A percentile compares a stretch with the other conserved stretches of the same genome.
Conservation (phyloP, 768 basidiomycete species). For the Phaeotremella skinneri region DNA sequence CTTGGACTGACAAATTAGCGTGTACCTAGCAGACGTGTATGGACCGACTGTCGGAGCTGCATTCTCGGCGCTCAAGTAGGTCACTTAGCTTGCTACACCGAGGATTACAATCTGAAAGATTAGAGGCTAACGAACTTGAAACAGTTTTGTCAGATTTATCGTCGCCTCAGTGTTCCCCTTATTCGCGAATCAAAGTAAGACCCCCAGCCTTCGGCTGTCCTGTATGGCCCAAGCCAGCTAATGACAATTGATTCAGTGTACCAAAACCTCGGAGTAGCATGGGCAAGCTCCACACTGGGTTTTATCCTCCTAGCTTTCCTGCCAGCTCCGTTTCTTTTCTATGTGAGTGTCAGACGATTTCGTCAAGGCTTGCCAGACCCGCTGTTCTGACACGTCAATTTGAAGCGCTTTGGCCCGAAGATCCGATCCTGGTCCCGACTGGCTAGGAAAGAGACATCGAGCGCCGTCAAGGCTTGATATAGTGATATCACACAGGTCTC, state of each 20-base stretch:
- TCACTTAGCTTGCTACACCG: neutral
- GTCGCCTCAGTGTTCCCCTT: neutral
- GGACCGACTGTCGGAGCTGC: neutral
- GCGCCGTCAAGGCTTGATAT: neutral
- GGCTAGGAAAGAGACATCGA: neutral
- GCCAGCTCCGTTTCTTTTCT: neutral
- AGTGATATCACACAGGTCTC: too few relatives aligned
- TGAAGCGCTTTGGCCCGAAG: neutral
- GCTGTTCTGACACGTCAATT: too few relatives aligned
- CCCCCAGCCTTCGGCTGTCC: neutral
- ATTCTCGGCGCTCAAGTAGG: conserved; percentile 1
- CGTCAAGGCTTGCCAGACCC: too few relatives aligned
- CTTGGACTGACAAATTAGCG: neutral
- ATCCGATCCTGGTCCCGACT: neutral
- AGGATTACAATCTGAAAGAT: neutral
- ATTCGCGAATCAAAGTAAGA: neutral
- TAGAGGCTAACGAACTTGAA: too few relatives aligned
- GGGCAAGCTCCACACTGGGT: neutral
- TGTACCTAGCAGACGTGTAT: conserved; percentile 2
- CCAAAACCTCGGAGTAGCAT: neutral
- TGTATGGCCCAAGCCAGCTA: too few relatives aligned
- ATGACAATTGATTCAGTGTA: neutral
- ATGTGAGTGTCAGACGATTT: conserved; percentile 2
- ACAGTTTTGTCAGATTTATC: neutral
- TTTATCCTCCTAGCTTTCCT: conserved; percentile 1